Evolutionary conservation across 1,284 basidiomycete species (phyloP).

Genomic region (Hymenochaete sp.): DNA sequence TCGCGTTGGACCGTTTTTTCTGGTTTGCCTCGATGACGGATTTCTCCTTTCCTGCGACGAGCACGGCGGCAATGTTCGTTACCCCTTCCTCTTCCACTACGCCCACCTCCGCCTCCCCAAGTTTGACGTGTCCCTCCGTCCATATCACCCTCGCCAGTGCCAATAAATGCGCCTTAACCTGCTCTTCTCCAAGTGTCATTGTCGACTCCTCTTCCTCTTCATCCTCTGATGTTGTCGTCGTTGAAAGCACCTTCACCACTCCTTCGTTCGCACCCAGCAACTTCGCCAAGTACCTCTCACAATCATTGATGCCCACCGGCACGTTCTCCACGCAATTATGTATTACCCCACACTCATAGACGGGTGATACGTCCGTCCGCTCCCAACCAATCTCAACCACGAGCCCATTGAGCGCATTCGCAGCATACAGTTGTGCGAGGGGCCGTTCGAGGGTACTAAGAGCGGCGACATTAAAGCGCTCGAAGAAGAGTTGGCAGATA

Average conservation of each 20-base stretch:
- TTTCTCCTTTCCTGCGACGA: slow-evolving; percentile 74
- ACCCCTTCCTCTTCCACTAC: slow-evolving; percentile 70
- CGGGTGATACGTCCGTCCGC: slow-evolving; percentile 68
- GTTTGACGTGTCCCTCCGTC: slow-evolving; percentile 54
- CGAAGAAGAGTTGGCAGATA: slow-evolving; percentile 85
- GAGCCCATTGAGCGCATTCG: slow-evolving; percentile 70
- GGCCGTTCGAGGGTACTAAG: slow-evolving; percentile 81
- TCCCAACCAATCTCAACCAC: slow-evolving; percentile 81
- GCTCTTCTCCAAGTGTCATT: slow-evolving; percentile 36
- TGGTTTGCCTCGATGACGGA: slow-evolving; percentile 74
- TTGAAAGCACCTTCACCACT: slow-evolving; percentile 56
- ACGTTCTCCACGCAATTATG: slow-evolving; percentile 52
- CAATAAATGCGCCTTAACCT: slow-evolving; percentile 37
- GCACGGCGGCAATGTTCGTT: slow-evolving; percentile 75
- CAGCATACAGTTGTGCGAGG: slow-evolving; percentile 76
- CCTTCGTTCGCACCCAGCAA: slow-evolving; percentile 55
- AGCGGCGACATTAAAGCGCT: slow-evolving; percentile 88
- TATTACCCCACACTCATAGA: slow-evolving; percentile 72
- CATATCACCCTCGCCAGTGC: slow-evolving; percentile 54
- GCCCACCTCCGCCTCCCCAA: slow-evolving; percentile 62
- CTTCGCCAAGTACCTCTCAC: slow-evolving; percentile 66
- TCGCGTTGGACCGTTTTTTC: slow-evolving; percentile 68
- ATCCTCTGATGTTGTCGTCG: slow-evolving; percentile 37
- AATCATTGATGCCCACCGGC: slow-evolving; percentile 64
- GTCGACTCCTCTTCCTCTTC: slow-evolving; percentile 33